Evolutionary conservation across 371 early-diverging fungal species (phyloP), one percentile per base, ranked within the genome.

Genomic region (Apophysomyces ossiformis): DNA sequence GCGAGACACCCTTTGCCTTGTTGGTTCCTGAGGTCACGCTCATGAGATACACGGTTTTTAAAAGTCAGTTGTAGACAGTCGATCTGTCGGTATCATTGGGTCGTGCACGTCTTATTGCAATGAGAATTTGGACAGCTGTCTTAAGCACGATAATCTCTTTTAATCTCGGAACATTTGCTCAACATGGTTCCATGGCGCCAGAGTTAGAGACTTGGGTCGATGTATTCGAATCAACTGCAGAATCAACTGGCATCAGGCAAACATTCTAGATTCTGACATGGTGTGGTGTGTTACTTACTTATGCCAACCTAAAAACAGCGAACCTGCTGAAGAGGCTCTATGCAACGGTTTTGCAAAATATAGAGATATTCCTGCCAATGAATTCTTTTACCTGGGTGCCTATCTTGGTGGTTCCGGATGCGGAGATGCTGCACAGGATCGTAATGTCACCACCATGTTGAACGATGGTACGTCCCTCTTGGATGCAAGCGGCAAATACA

Each of bases 321-420:
- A 21, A 0, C 7, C 16, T 21, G 7, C 21, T 50, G 18, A 50
- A 13, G 54, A 21, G 26, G 9, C 39, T 13, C 75, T 79, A 38
- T 81, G 82, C 56, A 81, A 81, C 45, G 75, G 73, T 6, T 75
- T 68, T 16, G 77, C 82, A 0, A 66, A 78, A 16, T 69, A 75
- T 9, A 61, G 67, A 36, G 41, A 75, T 1, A 37, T 81, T 54
- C 78, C 78, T 26, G 59, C 76, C 32, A 74, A 78, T 38, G 70
- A 74, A 38, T 76, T 63, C 5, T 71, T 78, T 44, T 81, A 71
- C 57, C 66, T 76, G 13, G 82, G 81, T 44, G 73, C 78, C 7
- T 63, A 65, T 44, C 61, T 64, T 37, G 66, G 71, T 1, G 69
- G 69, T 16, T 61, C 18, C 47, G 38, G 37, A 32, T 18, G n/a